Base-by-base conservation (phyloP, 2,329 filamentous ascomycete genomes). In the Fusarium sp. region DNA sequence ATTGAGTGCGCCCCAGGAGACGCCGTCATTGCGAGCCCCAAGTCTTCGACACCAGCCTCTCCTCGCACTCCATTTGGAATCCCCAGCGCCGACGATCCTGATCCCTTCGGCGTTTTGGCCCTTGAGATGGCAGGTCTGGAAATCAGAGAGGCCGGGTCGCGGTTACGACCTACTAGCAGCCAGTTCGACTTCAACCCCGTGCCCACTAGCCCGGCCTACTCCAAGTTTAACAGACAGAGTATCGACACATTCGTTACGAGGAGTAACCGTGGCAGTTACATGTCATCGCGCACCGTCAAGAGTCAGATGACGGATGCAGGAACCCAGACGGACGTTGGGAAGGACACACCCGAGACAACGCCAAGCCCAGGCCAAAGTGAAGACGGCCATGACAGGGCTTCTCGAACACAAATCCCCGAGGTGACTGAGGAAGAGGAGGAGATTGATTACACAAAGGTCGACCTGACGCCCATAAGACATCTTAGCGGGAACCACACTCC, bases 81-180 rank as follows among this genome's bases (percentile, higher is more conserved):
- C 14, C 93, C 93, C 1, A 89, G 90, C 68, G 81, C 83, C 4
- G 89, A 93, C 59, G 95, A 98, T 73, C 93, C 94, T 0, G 95
- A 98, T 77, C 95, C 95, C 0, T 98, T 92, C 76, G 95, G 95
- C 23, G 91, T 97, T 25, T 86, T 94, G 69, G 94, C 95, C 7
- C 82, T 98, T n/a, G 93, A 97, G 77, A 90, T 93, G 82, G 92
- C 93, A 65, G 95, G 95, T 2, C 83, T 97, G 61, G 92, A 95
- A 73, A 96, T 98, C 70, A 88, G 92, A 57, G 94, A 97, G 81
- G 94, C 94, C n/a, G 93, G 93, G 33, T 87, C 89, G 54, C 75
- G 75, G 6, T 84, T 87, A 58, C 85, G 93, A 60, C 93, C 93
- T 2, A 84, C 87, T 23, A 93, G 90, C 81, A 93, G 90, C 62